Evolutionary conservation across 352 stramenopile species (phyloP).

Genomic region (Phytophthora hibernalis): DNA sequence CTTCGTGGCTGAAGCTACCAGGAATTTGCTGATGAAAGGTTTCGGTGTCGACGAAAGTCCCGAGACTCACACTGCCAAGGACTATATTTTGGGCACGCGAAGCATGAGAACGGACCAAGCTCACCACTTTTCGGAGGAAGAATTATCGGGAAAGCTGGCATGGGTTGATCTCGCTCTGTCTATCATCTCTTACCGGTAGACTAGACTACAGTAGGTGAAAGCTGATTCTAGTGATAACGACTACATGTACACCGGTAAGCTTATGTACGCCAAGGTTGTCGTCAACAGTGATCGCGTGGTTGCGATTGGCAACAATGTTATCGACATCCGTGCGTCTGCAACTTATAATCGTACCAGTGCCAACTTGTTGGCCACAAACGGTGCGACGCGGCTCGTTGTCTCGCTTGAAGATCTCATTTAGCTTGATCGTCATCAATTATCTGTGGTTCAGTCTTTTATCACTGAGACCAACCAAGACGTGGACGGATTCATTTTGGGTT

Average conservation of each 20-base stretch:
- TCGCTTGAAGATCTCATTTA: not conserved
- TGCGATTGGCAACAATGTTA: not conserved
- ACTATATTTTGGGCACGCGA: conserved; percentile 42
- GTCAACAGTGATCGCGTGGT: not conserved
- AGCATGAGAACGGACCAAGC: conserved; percentile 22
- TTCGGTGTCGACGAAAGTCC: not conserved
- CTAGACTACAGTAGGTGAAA: too few species aligned
- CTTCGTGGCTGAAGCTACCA: conserved; percentile 38
- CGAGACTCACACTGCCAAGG: conserved; percentile 10
- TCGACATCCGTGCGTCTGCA: not conserved
- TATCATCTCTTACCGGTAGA: too few species aligned
- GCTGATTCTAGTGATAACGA: not conserved
- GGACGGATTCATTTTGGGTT: not conserved
- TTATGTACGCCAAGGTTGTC: too few species aligned
- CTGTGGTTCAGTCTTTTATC: not conserved
- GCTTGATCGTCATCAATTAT: not conserved
- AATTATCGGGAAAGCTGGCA: conserved; percentile 17
- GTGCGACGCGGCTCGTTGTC: too few species aligned
- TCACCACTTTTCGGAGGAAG: not conserved
- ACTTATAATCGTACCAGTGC: not conserved
- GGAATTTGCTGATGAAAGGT: not conserved
- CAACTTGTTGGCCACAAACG: too few species aligned
- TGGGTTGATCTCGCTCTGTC: conserved; percentile 40
- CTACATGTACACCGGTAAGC: too few species aligned
- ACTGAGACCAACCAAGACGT: not conserved